These are phyloP conservation scores for Hypomyces perniciosus DNA, from an alignment of 2,329 filamentous ascomycete species.

Conservation along the genomic window DNA sequence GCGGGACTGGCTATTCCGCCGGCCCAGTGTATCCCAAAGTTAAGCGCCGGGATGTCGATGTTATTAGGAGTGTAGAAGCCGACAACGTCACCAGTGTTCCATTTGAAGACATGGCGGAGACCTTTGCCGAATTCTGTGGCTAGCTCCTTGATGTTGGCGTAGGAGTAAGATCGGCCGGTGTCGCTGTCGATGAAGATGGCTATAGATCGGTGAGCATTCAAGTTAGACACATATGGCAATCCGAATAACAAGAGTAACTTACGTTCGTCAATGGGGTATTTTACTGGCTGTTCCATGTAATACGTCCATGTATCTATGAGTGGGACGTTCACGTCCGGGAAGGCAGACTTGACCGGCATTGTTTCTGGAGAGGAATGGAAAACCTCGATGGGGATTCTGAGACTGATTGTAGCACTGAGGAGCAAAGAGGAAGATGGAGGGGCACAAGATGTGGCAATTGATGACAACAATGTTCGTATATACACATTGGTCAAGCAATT, in stretches of 20 bases:
- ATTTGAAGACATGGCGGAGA: slow-evolving; percentile 66
- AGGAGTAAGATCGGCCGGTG: slow-evolving; percentile 64
- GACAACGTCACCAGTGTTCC: slow-evolving; percentile 78
- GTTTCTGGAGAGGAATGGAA: no score
- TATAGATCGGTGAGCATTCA: slow-evolving; percentile 27
- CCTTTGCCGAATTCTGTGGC: slow-evolving; percentile 76
- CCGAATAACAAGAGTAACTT: slow-evolving; percentile 17
- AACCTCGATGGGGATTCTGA: no score
- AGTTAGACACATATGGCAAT: not conserved
- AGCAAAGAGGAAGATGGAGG: not conserved
- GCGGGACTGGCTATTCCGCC: slow-evolving; percentile 78
- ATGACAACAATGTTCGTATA: no score
- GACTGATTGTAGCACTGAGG: not conserved
- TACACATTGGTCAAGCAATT: no score
- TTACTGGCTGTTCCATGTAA: slow-evolving; percentile 63
- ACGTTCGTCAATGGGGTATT: slow-evolving; percentile 72
- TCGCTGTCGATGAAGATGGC: slow-evolving; percentile 74
- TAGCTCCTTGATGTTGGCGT: slow-evolving; percentile 55
- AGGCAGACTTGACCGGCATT: slow-evolving; percentile 71
- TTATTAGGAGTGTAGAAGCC: slow-evolving; percentile 79
- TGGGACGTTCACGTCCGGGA: slow-evolving; percentile 62
- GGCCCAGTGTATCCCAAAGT: slow-evolving; percentile 76
- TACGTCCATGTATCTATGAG: slow-evolving; percentile 72
- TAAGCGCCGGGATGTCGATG: slow-evolving; percentile 73
- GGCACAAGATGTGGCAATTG: not conserved